A percentile compares a stretch with the other conserved stretches of the same genome.
These are phyloP conservation scores for Penicillium capsulatum DNA, from an alignment of 2,329 filamentous ascomycete genomes.

Conservation along the genomic window DNA sequence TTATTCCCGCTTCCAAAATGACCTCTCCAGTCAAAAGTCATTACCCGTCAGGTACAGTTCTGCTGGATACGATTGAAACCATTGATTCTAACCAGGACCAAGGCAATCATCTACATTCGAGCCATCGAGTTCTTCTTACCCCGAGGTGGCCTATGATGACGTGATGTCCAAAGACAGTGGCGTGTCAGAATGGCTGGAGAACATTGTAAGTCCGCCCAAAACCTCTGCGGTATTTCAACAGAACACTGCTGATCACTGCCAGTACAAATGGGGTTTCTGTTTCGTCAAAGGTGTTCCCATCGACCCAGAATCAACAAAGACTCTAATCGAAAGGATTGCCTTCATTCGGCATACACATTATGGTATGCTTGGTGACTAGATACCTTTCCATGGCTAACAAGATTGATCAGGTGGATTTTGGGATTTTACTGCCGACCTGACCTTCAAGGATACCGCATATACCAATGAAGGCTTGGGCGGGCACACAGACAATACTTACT, in stretches of 20 bases:
- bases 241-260: neutral
- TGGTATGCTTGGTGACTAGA: conserved; percentile 59
- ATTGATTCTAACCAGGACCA: too few species aligned
- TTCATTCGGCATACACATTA: conserved; percentile 91
- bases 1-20: conserved; percentile 7
- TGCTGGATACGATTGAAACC: too few species aligned
- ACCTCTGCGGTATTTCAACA: neutral
- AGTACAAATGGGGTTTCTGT: conserved; percentile 70
- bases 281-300: conserved; percentile 69
- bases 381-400: conserved; percentile 5
- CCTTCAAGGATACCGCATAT: conserved; percentile 86
- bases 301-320: conserved; percentile 65
- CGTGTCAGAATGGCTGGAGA: conserved; percentile 59
- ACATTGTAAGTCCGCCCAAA: conserved; percentile 48
- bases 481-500: conserved; percentile 95
- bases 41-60: conserved; percentile 1
- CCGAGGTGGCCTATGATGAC: conserved; percentile 56
- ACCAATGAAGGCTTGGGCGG: conserved; percentile 76
- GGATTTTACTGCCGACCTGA: conserved; percentile 86
- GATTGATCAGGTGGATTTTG: conserved; percentile 58
- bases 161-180: conserved; percentile 57
- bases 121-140: conserved; percentile 38
- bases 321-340: conserved; percentile 73
- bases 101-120: neutral
- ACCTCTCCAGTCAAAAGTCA: conserved; percentile 3